A percentile compares a stretch with the other conserved stretches of the same genome.
Evolutionary conservation across 108 stramenopile species (phyloP).

Genomic region (Cyclostephanos tholiformis): DNA sequence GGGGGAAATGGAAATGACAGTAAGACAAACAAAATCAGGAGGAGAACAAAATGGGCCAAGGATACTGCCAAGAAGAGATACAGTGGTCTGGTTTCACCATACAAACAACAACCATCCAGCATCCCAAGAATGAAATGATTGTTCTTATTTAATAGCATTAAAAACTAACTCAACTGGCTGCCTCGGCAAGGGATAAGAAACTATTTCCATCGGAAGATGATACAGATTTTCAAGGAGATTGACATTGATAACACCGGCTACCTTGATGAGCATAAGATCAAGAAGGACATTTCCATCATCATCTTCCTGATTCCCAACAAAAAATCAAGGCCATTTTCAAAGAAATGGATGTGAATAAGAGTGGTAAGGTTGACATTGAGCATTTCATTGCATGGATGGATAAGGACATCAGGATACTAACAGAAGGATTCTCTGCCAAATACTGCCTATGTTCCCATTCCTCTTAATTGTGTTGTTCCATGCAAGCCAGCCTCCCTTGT

Average conservation of each 20-base stretch:
- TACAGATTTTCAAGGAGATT: constrained; percentile 52
- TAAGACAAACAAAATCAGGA: no score
- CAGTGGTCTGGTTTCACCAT: no score
- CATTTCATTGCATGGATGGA: constrained; percentile 40
- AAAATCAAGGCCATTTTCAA: constrained; percentile 42
- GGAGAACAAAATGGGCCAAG: no score
- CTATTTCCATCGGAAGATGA: constrained; percentile 2
- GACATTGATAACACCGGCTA: constrained; percentile 50
- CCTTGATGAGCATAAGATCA: constrained; percentile 4
- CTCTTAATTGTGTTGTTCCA: no score
- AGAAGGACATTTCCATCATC: constrained; percentile 25
- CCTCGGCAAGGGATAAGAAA: constrained; percentile 4
- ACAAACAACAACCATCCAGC: no score
- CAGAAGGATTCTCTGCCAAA: background rate
- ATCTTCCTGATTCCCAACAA: constrained; percentile 24
- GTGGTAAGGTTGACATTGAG: constrained; percentile 40
- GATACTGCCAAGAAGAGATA: no score
- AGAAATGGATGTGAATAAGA: constrained; percentile 49
- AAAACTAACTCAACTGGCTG: no score
- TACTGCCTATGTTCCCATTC: constrained; percentile 54
- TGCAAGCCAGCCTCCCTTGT: no score
- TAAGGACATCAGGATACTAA: background rate
- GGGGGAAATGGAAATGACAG: no score
- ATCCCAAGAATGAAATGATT: no score
- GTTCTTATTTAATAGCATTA: no score